Evolutionary conservation across 73 alveolate species (phyloP).

Genomic region (Tetrahymena elliotti): DNA sequence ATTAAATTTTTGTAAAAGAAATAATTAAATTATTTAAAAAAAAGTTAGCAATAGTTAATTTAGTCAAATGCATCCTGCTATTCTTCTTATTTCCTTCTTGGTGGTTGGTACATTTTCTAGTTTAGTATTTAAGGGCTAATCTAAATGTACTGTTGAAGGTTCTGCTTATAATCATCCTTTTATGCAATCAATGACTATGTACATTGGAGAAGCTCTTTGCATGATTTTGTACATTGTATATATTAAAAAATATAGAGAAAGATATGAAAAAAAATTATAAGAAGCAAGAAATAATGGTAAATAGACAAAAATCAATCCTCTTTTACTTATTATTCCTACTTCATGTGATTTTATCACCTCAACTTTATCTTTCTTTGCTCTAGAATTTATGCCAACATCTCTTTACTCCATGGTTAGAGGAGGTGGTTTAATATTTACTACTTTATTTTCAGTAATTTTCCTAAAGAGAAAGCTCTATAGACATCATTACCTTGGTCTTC

Average conservation of each 20-base stretch:
- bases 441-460: conserved; percentile 59
- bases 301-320: conserved; percentile 8
- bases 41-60: neutral
- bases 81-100: neutral
- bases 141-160: conserved; percentile 17
- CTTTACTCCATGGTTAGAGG: conserved; percentile 94
- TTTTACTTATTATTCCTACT: conserved; percentile 66
- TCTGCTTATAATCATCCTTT: conserved; percentile 58
- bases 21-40: no score
- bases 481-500: conserved; percentile 62
- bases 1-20: neutral
- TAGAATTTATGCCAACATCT: conserved; percentile 70
- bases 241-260: conserved; percentile 3
- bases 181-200: conserved; percentile 52
- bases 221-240: conserved; percentile 11
- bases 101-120: neutral
- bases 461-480: conserved; percentile 61
- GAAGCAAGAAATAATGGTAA: neutral
- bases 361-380: conserved; percentile 72
- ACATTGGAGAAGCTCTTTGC: conserved; percentile 57
- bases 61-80: neutral
- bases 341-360: conserved; percentile 70
- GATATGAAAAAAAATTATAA: conserved; percentile 4
- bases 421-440: conserved; percentile 67
- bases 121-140: conserved; percentile 11